Percentiles rank a stretch among this genome's conserved stretches.
Conservation (phyloP, 2,329 filamentous ascomycete species). For the Penicillium verrucosum region DNA sequence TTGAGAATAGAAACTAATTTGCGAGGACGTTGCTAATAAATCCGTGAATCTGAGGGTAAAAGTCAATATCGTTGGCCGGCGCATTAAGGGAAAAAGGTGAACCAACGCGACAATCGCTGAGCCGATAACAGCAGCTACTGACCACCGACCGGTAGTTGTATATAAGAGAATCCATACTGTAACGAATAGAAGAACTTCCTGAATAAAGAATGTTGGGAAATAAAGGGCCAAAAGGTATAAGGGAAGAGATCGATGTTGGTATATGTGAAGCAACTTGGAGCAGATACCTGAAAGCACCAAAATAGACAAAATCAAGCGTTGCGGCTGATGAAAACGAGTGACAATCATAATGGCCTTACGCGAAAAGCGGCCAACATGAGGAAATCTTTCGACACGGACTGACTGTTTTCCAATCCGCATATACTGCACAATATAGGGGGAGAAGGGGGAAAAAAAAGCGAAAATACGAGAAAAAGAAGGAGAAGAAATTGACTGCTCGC, state of each 20-base stretch:
- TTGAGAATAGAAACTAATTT: conserved; percentile 32
- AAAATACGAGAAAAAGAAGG: neutral
- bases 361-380: conserved; percentile 1
- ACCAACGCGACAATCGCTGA: conserved; percentile 26
- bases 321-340: conserved; percentile 23
- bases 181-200: conserved; percentile 25
- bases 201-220: conserved; percentile 30
- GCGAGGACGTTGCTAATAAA: conserved; percentile 25
- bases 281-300: conserved; percentile 26
- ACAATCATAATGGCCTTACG: conserved; percentile 18
- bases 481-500: conserved; percentile 3
- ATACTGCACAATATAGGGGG: neutral
- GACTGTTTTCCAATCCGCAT: conserved; percentile 1
- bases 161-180: conserved; percentile 25
- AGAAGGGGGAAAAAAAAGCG: neutral
- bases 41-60: conserved; percentile 14
- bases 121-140: conserved; percentile 14
- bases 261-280: conserved; percentile 29
- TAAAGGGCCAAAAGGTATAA: conserved; percentile 24
- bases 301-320: conserved; percentile 28
- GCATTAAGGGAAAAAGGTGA: neutral
- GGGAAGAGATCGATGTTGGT: conserved; percentile 26
- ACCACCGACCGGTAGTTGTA: conserved; percentile 17
- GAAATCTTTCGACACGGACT: neutral
- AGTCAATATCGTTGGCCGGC: neutral